Evolutionary conservation across 225 moss, liverwort and hornwort genomes (phyloP).

Genomic region (Straminergon stramineum): DNA sequence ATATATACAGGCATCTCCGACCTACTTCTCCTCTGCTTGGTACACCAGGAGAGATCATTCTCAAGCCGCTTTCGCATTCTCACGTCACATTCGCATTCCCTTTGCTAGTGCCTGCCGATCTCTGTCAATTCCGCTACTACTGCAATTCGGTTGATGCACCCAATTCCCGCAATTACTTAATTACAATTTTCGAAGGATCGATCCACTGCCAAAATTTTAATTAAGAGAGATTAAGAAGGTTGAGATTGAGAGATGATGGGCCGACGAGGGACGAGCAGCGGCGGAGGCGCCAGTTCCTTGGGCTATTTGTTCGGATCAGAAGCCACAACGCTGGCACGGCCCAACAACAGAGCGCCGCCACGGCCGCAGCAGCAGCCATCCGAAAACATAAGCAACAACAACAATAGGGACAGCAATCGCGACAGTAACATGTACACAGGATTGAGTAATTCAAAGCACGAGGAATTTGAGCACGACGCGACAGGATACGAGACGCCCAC

Average conservation of each 20-base stretch:
- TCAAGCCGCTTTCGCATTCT: background rate
- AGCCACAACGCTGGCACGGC: background rate
- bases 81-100: background rate
- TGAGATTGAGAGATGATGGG: background rate
- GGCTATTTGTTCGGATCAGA: constrained; percentile 48
- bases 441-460: background rate
- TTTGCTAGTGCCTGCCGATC: background rate
- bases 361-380: background rate
- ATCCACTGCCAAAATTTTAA: background rate
- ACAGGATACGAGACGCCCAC: background rate
- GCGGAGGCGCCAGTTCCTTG: constrained; percentile 39
- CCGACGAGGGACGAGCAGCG: constrained; percentile 26
- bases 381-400: background rate
- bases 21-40: background rate
- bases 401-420: background rate
- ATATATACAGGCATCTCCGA: background rate
- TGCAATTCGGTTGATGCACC: background rate
- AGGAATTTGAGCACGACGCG: background rate
- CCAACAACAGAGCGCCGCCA: constrained; percentile 26
- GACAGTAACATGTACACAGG: background rate
- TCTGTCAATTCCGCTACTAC: background rate
- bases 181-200: background rate
- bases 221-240: no score
- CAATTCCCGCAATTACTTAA: background rate
- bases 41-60: background rate